A percentile compares a stretch with the other conserved stretches of the same genome.
phyloP scores from a whole-genome alignment of 345 rosid species.

The Eucalyptus cloeziana region DNA sequence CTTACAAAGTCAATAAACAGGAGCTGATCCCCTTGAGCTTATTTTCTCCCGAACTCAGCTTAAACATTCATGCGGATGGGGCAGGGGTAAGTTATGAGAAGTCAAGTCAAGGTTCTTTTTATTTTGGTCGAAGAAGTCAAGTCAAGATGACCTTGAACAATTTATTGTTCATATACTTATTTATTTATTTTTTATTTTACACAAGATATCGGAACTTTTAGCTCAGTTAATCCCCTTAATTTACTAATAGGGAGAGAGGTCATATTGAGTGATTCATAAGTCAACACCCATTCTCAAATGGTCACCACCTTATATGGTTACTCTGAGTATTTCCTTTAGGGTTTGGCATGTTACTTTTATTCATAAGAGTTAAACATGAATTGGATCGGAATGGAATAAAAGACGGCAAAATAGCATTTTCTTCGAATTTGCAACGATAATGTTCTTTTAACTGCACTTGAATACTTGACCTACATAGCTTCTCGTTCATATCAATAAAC shows the following conservation, averaged over 20 bases:
- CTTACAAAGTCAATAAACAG: background rate
- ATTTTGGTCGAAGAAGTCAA: too few relatives aligned
- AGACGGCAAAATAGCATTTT: background rate
- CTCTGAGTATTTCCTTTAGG: accelerated
- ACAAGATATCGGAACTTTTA: too few relatives aligned
- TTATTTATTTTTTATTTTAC: too few relatives aligned
- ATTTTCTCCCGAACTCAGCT: background rate
- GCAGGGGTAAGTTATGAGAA: too few relatives aligned
- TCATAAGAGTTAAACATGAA: accelerated
- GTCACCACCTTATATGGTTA: background rate
- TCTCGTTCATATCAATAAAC: background rate
- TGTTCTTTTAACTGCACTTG: background rate
- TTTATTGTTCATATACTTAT: too few relatives aligned
- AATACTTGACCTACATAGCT: background rate
- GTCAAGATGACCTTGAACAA: too few relatives aligned
- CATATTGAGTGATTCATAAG: background rate
- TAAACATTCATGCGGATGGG: background rate
- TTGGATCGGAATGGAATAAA: background rate
- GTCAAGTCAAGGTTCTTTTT: too few relatives aligned
- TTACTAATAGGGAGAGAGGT: background rate
- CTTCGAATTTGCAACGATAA: background rate
- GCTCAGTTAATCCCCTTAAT: too few relatives aligned
- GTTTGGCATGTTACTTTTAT: background rate
- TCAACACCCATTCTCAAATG: background rate
- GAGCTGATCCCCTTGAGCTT: background rate